phyloP scores from a whole-genome alignment of 371 early-diverging fungal genomes.

The Haplosporangium sp. region DNA sequence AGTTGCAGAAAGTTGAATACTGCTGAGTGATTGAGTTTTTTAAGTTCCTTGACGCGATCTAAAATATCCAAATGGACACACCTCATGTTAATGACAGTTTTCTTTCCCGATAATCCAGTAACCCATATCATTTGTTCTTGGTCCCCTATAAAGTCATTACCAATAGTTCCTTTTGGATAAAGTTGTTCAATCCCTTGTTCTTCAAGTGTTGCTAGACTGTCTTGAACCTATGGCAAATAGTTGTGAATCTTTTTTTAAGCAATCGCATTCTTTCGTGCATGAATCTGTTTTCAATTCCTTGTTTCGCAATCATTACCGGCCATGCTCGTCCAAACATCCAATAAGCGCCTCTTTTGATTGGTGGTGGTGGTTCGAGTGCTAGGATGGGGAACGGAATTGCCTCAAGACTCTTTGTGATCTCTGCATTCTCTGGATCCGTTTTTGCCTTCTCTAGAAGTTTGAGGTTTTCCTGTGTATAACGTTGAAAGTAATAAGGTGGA shows the following conservation, averaged over 20 bases:
- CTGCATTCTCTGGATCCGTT: conserved; percentile 24
- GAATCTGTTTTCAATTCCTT: not conserved
- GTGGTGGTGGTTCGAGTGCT: conserved; percentile 74
- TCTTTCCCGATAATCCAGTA: not conserved
- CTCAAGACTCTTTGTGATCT: conserved; percentile 54
- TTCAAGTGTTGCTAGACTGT: conserved; percentile 68
- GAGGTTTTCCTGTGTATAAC: conserved; percentile 74
- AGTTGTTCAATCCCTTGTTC: conserved; percentile 78
- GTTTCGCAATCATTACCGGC: conserved; percentile 61
- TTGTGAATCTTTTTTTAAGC: not conserved
- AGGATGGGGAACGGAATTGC: conserved; percentile 60
- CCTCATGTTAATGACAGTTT: not conserved
- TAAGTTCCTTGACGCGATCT: conserved; percentile 81
- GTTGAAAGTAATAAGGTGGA: conserved; percentile 74
- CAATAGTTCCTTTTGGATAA: conserved; percentile 68
- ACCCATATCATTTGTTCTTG: too few relatives aligned
- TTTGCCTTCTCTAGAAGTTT: conserved; percentile 53
- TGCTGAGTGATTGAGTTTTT: conserved; percentile 77
- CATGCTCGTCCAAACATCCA: conserved; percentile 78
- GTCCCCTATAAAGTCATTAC: conserved; percentile 33
- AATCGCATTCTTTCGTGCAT: too few relatives aligned
- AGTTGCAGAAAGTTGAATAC: conserved; percentile 73
- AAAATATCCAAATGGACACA: conserved; percentile 13
- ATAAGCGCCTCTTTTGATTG: conserved; percentile 68
- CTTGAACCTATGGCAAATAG: conserved; percentile 60